Evolutionary conservation across 164 flowering plant species (phyloP).

Genomic region (Berberis vulgaris): DNA sequence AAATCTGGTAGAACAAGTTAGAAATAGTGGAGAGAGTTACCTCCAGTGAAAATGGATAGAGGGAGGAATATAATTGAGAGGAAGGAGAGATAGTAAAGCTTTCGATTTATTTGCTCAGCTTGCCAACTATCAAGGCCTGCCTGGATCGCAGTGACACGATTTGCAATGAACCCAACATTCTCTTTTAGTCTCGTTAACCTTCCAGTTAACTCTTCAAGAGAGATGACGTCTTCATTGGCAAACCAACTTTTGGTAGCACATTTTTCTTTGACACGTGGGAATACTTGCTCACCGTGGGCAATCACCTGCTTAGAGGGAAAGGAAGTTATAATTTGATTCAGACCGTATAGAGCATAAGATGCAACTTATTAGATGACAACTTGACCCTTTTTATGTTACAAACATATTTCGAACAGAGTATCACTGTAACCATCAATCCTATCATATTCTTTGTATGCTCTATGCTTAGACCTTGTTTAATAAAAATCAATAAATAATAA

Average conservation of each 20-base stretch:
- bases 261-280: conserved; percentile 86
- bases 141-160: conserved; percentile 89
- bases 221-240: conserved; percentile 50
- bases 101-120: conserved; percentile 89
- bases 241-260: conserved; percentile 82
- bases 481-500: no score
- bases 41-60: conserved; percentile 91
- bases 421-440: no score
- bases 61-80: conserved; percentile 94
- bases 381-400: no score
- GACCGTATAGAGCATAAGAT: no score
- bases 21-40: conserved; percentile 21
- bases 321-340: background rate
- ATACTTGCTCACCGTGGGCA: conserved; percentile 95
- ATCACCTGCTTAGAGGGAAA: conserved; percentile 45
- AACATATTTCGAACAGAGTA: no score
- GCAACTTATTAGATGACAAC: no score
- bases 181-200: conserved; percentile 83
- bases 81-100: conserved; percentile 90
- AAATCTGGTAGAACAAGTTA: background rate
- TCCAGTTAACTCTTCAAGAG: conserved; percentile 80
- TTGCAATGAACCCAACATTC: conserved; percentile 86
- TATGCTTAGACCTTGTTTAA: no score
- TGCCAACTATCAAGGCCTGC: conserved; percentile 99
- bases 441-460: no score